These are phyloP conservation scores for Tolypocladium sp. DNA, from an alignment of 2,329 filamentous ascomycete species.

Conservation along the genomic window DNA sequence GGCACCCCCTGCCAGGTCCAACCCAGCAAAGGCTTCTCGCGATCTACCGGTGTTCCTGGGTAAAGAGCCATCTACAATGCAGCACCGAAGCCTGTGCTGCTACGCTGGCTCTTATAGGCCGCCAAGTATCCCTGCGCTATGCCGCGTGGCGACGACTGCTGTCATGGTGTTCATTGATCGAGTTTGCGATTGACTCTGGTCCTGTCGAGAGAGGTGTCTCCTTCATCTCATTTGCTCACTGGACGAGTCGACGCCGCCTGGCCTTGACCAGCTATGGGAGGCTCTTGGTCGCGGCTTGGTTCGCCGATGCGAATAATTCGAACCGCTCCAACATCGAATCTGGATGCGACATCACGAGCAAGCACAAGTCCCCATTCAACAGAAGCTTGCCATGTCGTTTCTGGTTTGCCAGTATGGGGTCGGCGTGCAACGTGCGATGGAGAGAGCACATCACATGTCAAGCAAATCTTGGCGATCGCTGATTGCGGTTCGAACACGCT, in stretches of 20 bases:
- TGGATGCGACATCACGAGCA: too few relatives aligned
- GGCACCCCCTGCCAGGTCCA: neutral
- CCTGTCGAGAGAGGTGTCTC: neutral
- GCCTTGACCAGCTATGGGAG: neutral
- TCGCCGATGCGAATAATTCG: neutral
- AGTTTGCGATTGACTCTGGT: neutral
- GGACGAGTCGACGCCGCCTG: neutral
- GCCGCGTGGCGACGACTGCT: neutral
- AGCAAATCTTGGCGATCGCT: neutral
- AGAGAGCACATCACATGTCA: neutral
- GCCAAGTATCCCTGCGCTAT: neutral
- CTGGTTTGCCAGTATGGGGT: neutral
- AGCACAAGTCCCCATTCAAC: neutral
- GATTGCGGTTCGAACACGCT: neutral
- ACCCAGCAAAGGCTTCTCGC: neutral
- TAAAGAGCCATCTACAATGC: constrained; percentile 1
- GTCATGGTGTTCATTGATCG: neutral
- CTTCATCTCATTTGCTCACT: neutral
- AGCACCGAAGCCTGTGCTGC: constrained; percentile 1
- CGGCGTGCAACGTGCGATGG: neutral
- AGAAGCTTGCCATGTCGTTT: neutral
- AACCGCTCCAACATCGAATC: neutral
- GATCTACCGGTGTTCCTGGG: constrained; percentile 1
- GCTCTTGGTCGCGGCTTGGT: neutral
- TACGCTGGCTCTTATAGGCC: neutral